Base-by-base conservation (phyloP, 345 rosid genomes). In the Geranium rotundifolium region DNA sequence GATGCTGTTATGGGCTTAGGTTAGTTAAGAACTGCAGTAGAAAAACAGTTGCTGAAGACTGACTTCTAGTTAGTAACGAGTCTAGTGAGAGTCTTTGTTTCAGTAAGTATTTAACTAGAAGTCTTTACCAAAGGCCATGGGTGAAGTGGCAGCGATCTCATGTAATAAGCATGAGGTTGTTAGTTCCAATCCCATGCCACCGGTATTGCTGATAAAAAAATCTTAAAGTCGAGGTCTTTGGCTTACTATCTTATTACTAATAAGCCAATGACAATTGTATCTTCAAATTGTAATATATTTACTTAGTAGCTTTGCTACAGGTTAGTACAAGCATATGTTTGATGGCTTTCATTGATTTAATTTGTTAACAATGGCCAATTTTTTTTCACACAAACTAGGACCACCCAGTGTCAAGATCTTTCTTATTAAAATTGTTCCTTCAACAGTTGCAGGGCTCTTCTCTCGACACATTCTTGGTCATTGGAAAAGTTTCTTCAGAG, bases 401-500 rank as follows among this genome's bases (percentile, higher is more conserved):
- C 46, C 46, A 37, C 1, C 46, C 46, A 5, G 46, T 10, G 12
- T 37, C 4, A 37, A 6, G 12, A 23, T 23, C 27, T 23, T 23
- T 23, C 27, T 23, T 65, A 54, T 52, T 61, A 55, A 29, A 17
- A 59, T 20, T 20, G 27, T 29, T 27, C n/a, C n/a, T 19, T 29
- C 37, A 9, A 60, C 82, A 81, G 95, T 59, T 87, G 81, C 89
- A 82, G 66, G 90, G 90, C 60, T 83, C 95, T 67, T 89, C 96
- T 6, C 80, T 80, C 0, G 95, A 92, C 65, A 80, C 87, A 46
- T 92, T 84, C 72, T 67, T 85, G 69, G 83, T 92, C 77, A 72
- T 92, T 0, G 96, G 96, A 19, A 84, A 79, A 70, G 84, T 85
- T 64, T 89, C 96, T 17, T 89, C 98, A 0, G 73, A 87, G 78